Percentiles rank a stretch among this genome's conserved stretches.
phyloP scores from a whole-genome alignment of 345 rosid genomes.

The Salix dunnii region DNA sequence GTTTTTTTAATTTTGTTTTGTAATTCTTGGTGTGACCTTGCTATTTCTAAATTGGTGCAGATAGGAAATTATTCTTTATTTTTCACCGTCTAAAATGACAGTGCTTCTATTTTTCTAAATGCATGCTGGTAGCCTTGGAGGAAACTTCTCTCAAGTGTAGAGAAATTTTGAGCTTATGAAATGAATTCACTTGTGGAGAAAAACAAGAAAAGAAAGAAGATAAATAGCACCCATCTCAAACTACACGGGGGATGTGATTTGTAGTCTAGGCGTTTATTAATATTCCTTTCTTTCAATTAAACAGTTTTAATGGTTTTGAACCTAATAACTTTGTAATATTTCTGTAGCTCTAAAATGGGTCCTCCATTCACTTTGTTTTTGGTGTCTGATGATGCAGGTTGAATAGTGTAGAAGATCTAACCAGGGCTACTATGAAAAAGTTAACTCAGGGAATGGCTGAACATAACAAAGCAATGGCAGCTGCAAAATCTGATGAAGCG shows the following conservation, averaged over 20 bases:
- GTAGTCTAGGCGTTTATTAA: not conserved
- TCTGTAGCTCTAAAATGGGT: not conserved
- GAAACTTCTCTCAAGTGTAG: not conserved
- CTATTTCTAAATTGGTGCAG: not conserved
- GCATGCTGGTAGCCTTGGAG: not conserved
- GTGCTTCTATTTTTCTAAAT: not conserved
- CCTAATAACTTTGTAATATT: not conserved
- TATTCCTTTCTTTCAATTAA: not conserved
- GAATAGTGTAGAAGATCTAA: conserved; percentile 77
- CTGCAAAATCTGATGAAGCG: conserved; percentile 91
- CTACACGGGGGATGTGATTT: not conserved
- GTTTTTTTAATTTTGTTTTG: not conserved
- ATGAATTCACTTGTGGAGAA: not conserved
- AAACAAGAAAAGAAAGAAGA: not conserved
- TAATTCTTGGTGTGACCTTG: not conserved
- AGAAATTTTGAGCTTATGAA: not conserved
- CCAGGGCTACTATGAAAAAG: conserved; percentile 88
- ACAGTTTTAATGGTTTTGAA: not conserved
- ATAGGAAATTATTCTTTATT: not conserved
- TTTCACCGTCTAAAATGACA: not conserved
- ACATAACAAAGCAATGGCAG: conserved; percentile 93
- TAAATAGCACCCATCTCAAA: not conserved
- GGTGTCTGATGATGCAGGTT: conserved; percentile 44
- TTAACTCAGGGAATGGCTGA: conserved; percentile 89
- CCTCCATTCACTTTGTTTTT: not conserved